Conservation (phyloP, 2,329 filamentous ascomycete genomes). For the Colletotrichum sp. region DNA sequence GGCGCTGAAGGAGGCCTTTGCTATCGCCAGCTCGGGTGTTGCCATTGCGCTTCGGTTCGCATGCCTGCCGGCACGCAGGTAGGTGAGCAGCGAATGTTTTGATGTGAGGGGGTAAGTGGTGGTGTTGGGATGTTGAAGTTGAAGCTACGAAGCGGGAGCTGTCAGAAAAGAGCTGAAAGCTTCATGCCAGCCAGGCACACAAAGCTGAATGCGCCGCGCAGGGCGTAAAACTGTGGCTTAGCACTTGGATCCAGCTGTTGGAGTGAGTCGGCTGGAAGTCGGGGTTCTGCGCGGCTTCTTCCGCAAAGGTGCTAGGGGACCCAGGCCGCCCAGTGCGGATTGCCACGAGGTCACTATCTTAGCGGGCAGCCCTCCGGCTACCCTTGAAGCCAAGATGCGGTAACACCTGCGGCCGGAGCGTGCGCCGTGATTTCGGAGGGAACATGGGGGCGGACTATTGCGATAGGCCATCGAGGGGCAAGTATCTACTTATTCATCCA, state of each 20-base stretch:
- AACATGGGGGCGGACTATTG: background rate
- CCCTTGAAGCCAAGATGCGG: background rate
- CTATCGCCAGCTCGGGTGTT: slow-evolving; percentile 75
- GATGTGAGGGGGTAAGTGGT: background rate
- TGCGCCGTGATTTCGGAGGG: background rate
- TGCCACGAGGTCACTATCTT: background rate
- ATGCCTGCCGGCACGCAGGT: background rate
- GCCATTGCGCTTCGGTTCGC: slow-evolving; percentile 52
- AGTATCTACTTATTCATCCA: background rate
- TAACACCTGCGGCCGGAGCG: background rate
- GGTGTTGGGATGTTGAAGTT: background rate
- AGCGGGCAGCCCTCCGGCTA: background rate
- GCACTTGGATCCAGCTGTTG: background rate
- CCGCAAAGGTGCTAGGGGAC: background rate
- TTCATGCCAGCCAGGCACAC: background rate
- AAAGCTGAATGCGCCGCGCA: background rate
- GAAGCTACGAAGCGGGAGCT: background rate
- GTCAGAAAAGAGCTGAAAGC: background rate
- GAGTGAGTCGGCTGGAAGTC: background rate
- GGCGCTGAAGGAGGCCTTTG: slow-evolving; percentile 79
- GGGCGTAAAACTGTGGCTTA: background rate
- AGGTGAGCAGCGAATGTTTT: background rate
- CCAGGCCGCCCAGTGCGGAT: background rate
- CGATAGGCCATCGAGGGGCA: background rate
- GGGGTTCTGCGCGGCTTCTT: background rate